Conservation (phyloP, 805 yeast genomes). For the Starmerella apis region DNA sequence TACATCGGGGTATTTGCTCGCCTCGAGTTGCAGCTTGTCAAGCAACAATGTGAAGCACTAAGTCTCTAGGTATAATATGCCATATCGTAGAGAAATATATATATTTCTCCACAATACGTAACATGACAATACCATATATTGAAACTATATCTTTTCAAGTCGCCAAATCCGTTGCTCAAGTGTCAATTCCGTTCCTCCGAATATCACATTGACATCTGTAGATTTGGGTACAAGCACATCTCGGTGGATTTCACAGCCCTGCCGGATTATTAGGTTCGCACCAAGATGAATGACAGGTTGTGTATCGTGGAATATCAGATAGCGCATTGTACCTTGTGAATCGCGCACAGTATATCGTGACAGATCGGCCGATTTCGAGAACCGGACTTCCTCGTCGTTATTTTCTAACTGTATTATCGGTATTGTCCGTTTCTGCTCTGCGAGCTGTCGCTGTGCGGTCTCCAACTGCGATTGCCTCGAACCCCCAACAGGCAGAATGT, state of each 20-base stretch:
- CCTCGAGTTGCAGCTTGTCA: too few relatives aligned
- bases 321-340: conserved; percentile 9
- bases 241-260: conserved; percentile 16
- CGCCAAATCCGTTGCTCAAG: conserved; percentile 4
- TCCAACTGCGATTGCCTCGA: conserved; percentile 10
- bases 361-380: not conserved
- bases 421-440: not conserved
- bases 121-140: too few relatives aligned
- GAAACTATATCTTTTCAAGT: not conserved
- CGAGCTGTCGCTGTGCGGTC: conserved; percentile 5
- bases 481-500: conserved; percentile 21
- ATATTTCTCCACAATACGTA: too few relatives aligned
- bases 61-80: too few relatives aligned
- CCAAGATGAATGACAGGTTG: not conserved
- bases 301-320: conserved; percentile 4
- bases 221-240: conserved; percentile 12
- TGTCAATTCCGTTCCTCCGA: not conserved
- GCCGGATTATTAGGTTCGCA: not conserved
- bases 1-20: too few relatives aligned
- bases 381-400: not conserved
- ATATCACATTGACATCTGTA: not conserved
- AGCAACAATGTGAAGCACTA: too few relatives aligned
- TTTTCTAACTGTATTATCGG: not conserved
- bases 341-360: conserved; percentile 18
- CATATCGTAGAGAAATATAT: too few relatives aligned